phyloP scores from a whole-genome alignment of 2,329 filamentous ascomycete species.

The Sporothrix euskadiensis region DNA sequence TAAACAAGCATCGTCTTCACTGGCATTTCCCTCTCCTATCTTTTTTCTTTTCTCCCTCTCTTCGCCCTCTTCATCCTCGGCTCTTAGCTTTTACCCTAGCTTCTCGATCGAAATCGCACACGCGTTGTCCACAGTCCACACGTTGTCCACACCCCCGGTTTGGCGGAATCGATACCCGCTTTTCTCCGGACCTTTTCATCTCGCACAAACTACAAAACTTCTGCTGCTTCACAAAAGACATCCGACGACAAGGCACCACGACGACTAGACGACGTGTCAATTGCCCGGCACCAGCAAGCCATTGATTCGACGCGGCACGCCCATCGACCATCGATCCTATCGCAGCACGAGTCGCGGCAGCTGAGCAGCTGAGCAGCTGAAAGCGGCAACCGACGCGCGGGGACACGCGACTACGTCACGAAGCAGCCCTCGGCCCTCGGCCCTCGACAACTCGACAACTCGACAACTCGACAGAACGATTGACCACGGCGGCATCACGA shows the following conservation, averaged over 20 bases:
- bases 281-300: conserved; percentile 18
- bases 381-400: conserved; percentile 21
- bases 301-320: conserved; percentile 21
- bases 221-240: background rate
- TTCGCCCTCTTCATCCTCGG: background rate
- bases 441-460: no score
- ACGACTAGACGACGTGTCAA: conserved; percentile 10
- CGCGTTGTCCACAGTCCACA: conserved; percentile 18
- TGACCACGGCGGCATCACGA: background rate
- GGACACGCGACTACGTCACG: conserved; percentile 27
- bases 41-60: background rate
- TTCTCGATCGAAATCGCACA: conserved; percentile 20
- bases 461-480: background rate
- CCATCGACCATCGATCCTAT: background rate
- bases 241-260: background rate
- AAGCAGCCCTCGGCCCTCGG: background rate
- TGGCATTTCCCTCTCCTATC: background rate
- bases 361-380: background rate
- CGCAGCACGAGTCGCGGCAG: background rate
- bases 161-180: conserved; percentile 25
- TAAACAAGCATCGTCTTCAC: background rate
- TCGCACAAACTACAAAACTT: conserved; percentile 17
- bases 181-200: conserved; percentile 21
- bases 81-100: background rate
- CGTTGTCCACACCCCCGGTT: conserved; percentile 19